Conservation (phyloP, 306 rosid genomes). For the Vachellia collinsii region DNA sequence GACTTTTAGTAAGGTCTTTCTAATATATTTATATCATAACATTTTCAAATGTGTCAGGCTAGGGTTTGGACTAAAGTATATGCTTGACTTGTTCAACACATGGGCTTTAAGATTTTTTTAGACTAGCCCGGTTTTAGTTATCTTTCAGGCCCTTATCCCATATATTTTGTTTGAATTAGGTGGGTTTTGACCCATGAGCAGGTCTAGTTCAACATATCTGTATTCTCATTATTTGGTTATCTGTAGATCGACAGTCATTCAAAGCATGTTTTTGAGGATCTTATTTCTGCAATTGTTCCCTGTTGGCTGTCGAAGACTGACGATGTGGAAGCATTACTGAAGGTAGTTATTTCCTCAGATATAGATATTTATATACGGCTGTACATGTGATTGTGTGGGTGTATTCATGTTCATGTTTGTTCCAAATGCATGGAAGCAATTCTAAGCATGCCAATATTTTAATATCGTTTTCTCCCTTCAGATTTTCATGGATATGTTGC, state of each 20-base stretch:
- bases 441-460: slow-evolving; percentile 32
- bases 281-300: slow-evolving; percentile 84
- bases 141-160: neutral
- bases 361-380: neutral
- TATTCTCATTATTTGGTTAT: slow-evolving; percentile 28
- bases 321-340: slow-evolving; percentile 62
- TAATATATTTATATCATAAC: neutral
- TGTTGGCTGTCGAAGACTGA: slow-evolving; percentile 81
- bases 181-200: neutral
- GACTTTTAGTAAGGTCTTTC: neutral
- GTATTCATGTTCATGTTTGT: slow-evolving; percentile 16
- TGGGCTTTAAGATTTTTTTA: neutral
- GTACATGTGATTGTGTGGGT: neutral
- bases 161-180: neutral
- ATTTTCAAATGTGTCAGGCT: neutral
- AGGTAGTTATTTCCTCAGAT: slow-evolving; percentile 55
- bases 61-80: neutral
- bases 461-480: slow-evolving; percentile 42
- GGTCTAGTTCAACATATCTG: slow-evolving; percentile 2
- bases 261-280: slow-evolving; percentile 76
- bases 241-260: slow-evolving; percentile 81
- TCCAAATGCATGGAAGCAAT: slow-evolving; percentile 11
- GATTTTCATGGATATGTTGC: slow-evolving; percentile 72
- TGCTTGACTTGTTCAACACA: neutral
- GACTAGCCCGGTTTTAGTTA: neutral